These are phyloP conservation scores for Ceratobasidium sp. DNA, from an alignment of 1,284 basidiomycete genomes.

Conservation along the genomic window DNA sequence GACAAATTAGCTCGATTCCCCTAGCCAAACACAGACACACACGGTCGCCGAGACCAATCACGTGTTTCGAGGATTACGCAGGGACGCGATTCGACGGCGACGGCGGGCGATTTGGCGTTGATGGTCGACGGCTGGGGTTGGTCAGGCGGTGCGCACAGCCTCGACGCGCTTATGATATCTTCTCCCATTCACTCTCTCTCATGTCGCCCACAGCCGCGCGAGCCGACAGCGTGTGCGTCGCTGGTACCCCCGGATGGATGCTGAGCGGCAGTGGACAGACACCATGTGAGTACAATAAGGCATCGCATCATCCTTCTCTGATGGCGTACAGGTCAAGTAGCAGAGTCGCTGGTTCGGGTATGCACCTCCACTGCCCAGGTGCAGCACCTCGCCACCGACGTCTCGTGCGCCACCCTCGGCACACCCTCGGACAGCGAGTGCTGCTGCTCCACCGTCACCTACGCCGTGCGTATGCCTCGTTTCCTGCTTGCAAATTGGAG, in stretches of 20 bases:
- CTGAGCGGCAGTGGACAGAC: background rate
- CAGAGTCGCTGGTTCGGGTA: slow-evolving; percentile 22
- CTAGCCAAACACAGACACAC: too few species aligned
- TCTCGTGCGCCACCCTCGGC: slow-evolving; percentile 11
- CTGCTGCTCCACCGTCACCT: slow-evolving; percentile 31
- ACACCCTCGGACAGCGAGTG: background rate
- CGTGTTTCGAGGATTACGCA: too few species aligned
- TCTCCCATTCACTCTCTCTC: too few species aligned
- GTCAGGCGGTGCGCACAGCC: too few species aligned
- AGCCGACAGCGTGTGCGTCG: background rate
- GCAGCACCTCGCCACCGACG: slow-evolving; percentile 24
- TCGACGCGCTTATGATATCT: too few species aligned
- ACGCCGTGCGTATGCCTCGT: slow-evolving; percentile 21
- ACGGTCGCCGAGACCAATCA: too few species aligned
- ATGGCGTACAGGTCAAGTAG: slow-evolving; percentile 1
- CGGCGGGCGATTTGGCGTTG: too few species aligned
- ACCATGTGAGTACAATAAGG: background rate
- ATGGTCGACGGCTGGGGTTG: too few species aligned
- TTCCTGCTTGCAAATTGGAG: background rate
- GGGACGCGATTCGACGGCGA: too few species aligned
- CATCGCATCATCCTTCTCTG: too few species aligned
- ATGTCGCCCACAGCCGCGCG: too few species aligned
- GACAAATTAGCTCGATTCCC: too few species aligned
- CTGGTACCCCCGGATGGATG: background rate
- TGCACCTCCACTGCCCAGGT: slow-evolving; percentile 9